A percentile compares a stretch with the other conserved stretches of the same genome.
phyloP scores from a whole-genome alignment of 2,329 filamentous ascomycete species.

The Penicillium sp. region DNA sequence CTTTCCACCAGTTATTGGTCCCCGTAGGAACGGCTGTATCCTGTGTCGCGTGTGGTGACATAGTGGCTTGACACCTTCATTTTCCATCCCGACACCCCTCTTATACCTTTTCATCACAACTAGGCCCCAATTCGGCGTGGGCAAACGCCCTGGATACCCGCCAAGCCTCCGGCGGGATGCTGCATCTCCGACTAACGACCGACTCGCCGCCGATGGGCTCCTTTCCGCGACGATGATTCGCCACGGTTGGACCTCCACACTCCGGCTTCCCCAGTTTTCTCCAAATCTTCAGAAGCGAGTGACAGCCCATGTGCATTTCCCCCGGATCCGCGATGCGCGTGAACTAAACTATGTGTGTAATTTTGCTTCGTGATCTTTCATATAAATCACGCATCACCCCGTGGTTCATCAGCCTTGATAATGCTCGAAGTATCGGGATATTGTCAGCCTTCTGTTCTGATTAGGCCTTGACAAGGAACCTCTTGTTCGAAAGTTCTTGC shows the following conservation, averaged over 20 bases:
- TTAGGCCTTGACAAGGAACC: not conserved
- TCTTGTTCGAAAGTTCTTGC: not conserved
- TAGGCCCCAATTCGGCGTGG: constrained; percentile 5
- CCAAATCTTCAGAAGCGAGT: not conserved
- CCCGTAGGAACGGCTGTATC: constrained; percentile 14
- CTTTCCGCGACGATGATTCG: constrained; percentile 2
- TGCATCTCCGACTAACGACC: constrained; percentile 8
- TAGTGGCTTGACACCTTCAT: constrained; percentile 1
- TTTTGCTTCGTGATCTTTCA: not conserved
- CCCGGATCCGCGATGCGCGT: constrained; percentile 7
- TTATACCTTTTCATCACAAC: not conserved
- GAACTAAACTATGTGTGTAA: not conserved
- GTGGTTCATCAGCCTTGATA: not conserved
- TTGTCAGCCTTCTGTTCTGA: not conserved
- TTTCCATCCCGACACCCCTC: not conserved
- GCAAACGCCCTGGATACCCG: not conserved
- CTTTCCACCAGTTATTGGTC: constrained; percentile 36
- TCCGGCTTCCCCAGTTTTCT: constrained; percentile 11
- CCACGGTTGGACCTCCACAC: constrained; percentile 1
- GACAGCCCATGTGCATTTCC: constrained; percentile 2
- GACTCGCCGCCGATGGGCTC: constrained; percentile 9
- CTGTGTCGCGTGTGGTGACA: constrained; percentile 16
- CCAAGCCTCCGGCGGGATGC: constrained; percentile 1
- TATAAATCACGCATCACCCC: constrained; percentile 7
- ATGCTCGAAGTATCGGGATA: not conserved